These are phyloP conservation scores for Oemleria cerasiformis DNA, from an alignment of 306 rosid species.

Conservation along the genomic window DNA sequence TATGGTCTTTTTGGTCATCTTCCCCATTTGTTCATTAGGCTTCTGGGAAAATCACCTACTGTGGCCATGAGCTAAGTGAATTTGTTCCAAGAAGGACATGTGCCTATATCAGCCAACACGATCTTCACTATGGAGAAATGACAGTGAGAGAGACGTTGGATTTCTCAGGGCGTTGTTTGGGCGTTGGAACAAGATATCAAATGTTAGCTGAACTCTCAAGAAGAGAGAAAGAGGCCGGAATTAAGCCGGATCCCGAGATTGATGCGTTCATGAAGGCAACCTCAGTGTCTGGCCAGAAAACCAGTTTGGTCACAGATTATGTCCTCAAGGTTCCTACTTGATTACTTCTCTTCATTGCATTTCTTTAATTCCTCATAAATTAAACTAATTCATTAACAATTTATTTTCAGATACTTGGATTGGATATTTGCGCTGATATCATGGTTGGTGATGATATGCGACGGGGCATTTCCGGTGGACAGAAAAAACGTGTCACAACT, in stretches of 20 bases:
- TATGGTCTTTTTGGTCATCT: neutral
- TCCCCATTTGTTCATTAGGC: constrained; percentile 29
- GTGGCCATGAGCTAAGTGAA: constrained; percentile 72
- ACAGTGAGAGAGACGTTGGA: constrained; percentile 89
- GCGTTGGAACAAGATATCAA: constrained; percentile 77
- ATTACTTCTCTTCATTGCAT: neutral
- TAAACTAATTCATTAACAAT: neutral
- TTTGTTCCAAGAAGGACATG: constrained; percentile 79
- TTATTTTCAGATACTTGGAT: constrained; percentile 61
- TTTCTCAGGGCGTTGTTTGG: constrained; percentile 79
- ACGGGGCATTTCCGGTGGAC: constrained; percentile 91
- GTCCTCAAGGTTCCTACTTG: constrained; percentile 54
- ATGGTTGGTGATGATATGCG: constrained; percentile 72
- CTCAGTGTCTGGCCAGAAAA: constrained; percentile 50
- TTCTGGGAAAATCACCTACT: constrained; percentile 67
- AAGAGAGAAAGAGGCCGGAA: constrained; percentile 73
- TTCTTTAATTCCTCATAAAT: neutral
- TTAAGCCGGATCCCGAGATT: constrained; percentile 73
- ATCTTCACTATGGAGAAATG: constrained; percentile 83
- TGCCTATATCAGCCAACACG: constrained; percentile 81
- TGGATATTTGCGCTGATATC: constrained; percentile 80
- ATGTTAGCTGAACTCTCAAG: constrained; percentile 65
- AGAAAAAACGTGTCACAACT: constrained; percentile 77
- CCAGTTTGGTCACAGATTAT: constrained; percentile 63
- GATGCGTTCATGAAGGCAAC: constrained; percentile 88